Base-by-base conservation (phyloP, 441 rosid species). In the Adansonia madagascariensis region DNA sequence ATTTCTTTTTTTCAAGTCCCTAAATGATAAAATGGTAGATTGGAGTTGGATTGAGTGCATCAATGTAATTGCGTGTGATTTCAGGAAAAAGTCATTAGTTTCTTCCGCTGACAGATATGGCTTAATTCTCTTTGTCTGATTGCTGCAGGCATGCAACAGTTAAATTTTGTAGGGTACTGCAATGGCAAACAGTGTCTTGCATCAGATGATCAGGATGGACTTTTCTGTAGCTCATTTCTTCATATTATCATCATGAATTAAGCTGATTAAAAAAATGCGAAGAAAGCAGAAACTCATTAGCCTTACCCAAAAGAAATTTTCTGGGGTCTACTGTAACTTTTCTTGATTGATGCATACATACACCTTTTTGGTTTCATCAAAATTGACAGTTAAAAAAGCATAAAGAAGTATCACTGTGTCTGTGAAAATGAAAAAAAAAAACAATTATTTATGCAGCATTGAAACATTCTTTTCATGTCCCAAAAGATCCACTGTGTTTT, bases 341-440 rank as follows among this genome's bases (percentile, higher is more conserved):
- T 56, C 24, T 4, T 56, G 60, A 56, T 56, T 56, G 60, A 55
- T n/a, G 8, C 60, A 55, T 55, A 74, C 31, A 31, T 27, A 27
- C 31, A 31, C 24, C 75, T 43, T 75, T 49, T 41, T n/a, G 31
- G 31, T 72, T 75, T 55, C 66, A 4, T 20, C 44, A 59, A 78
- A 79, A 31, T 61, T 68, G 80, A 73, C 82, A 22, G 49, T 72
- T 72, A 24, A 49, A 61, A 56, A 70, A 1, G 10, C 22, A 46
- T 47, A 55, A 41, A 60, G 70, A 81, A 22, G 4, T 35, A 53
- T 6, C 47, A 11, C 52, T 39, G 46, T 67, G 72, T 27, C 55
- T 47, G 39, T 20, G 47, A 43, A 62, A 71, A 31, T 55, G 31
- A 27, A 27, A 27, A 47, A 6, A 2, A 6, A 1, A 41, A 6